Evolutionary conservation across 2,329 filamentous ascomycete species (phyloP).

Genomic region (Coniochaeta prunicola): DNA sequence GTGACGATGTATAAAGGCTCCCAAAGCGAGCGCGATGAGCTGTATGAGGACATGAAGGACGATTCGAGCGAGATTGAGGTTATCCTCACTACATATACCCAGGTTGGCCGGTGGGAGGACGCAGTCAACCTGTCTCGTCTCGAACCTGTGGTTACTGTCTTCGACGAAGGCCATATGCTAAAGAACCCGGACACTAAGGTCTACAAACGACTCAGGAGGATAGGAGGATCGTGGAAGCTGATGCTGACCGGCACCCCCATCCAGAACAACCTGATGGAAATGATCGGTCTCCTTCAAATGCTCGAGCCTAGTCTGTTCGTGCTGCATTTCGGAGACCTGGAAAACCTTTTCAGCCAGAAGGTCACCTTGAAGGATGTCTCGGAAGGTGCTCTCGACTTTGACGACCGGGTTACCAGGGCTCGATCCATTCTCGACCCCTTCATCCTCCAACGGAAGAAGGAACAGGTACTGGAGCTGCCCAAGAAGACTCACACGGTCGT

Average conservation of each 20-base stretch:
- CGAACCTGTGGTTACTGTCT: slow-evolving; percentile 56
- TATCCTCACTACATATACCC: slow-evolving; percentile 53
- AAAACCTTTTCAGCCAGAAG: slow-evolving; percentile 85
- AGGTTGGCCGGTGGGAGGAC: slow-evolving; percentile 46
- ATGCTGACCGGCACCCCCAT: slow-evolving; percentile 86
- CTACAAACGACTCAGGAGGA: slow-evolving; percentile 71
- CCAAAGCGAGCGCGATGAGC: slow-evolving; percentile 58
- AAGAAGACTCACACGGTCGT: slow-evolving; percentile 71
- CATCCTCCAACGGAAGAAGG: slow-evolving; percentile 87
- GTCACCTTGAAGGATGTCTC: slow-evolving; percentile 74
- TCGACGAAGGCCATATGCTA: slow-evolving; percentile 89
- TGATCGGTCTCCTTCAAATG: slow-evolving; percentile 86
- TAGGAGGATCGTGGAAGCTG: slow-evolving; percentile 75
- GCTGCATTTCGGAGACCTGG: slow-evolving; percentile 69
- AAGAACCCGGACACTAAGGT: slow-evolving; percentile 81
- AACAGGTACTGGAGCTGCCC: slow-evolving; percentile 86
- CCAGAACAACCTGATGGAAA: slow-evolving; percentile 89
- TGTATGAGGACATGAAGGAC: slow-evolving; percentile 59
- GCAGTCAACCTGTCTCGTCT: slow-evolving; percentile 41
- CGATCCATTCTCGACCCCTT: slow-evolving; percentile 92
- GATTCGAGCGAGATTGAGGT: slow-evolving; percentile 58
- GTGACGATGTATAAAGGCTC: slow-evolving; percentile 66
- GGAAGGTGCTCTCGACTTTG: slow-evolving; percentile 77
- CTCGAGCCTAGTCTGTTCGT: slow-evolving; percentile 82
- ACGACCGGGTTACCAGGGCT: slow-evolving; percentile 77